Evolutionary conservation across 2,329 filamentous ascomycete genomes (phyloP).

Genomic region (Hysterium pulicare): DNA sequence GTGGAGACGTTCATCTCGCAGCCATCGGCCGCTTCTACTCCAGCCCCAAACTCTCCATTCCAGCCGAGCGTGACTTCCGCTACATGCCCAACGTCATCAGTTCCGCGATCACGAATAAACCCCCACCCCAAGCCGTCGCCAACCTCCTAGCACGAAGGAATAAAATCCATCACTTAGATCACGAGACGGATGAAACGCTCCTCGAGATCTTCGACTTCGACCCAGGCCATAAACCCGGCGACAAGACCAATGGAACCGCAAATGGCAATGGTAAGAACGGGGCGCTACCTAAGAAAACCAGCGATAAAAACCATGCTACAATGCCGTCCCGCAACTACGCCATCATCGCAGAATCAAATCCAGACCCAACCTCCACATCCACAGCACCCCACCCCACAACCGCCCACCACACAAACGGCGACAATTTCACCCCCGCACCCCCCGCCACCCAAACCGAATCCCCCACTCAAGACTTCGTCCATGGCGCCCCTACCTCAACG

Average conservation of each 20-base stretch:
- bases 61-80: constrained; percentile 56
- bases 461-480: not conserved
- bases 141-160: constrained; percentile 61
- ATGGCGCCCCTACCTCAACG: constrained; percentile 11
- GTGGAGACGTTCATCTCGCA: constrained; percentile 63
- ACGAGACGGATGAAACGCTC: constrained; percentile 62
- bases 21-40: constrained; percentile 64
- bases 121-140: constrained; percentile 62
- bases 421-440: constrained; percentile 22
- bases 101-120: constrained; percentile 66
- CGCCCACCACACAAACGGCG: constrained; percentile 19
- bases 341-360: constrained; percentile 55
- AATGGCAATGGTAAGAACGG: constrained; percentile 35
- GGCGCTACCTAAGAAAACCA: constrained; percentile 57
- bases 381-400: constrained; percentile 11
- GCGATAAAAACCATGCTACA: constrained; percentile 74
- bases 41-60: constrained; percentile 55
- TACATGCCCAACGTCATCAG: constrained; percentile 65
- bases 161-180: constrained; percentile 63
- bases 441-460: constrained; percentile 10
- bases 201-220: constrained; percentile 61
- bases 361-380: constrained; percentile 19
- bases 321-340: constrained; percentile 71
- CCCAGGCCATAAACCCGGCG: constrained; percentile 39
- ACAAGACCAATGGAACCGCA: constrained; percentile 13